These are phyloP conservation scores for Peltaster fructicola DNA, from an alignment of 2,329 filamentous ascomycete species.

Conservation along the genomic window DNA sequence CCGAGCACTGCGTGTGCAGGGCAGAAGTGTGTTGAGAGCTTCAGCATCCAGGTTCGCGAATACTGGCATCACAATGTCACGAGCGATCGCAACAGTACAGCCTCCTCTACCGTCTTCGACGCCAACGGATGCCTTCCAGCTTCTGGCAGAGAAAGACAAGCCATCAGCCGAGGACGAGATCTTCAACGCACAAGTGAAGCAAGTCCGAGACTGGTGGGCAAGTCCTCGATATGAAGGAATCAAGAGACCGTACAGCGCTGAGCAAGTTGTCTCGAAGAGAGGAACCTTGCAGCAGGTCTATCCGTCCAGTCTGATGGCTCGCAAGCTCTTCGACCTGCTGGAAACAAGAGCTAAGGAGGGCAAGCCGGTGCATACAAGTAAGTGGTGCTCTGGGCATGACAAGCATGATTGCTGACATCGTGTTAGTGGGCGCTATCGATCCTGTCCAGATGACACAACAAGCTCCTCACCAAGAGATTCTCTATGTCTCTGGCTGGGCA, in stretches of 20 bases:
- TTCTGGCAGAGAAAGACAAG: slow-evolving; percentile 63
- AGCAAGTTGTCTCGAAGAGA: slow-evolving; percentile 83
- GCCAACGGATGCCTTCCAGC: slow-evolving; percentile 66
- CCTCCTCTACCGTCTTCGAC: slow-evolving; percentile 44
- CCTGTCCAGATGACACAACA: slow-evolving; percentile 99
- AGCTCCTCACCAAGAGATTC: slow-evolving; percentile 82
- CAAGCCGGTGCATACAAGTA: slow-evolving; percentile 84
- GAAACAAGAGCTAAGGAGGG: slow-evolving; percentile 60
- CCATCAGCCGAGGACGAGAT: slow-evolving; percentile 64
- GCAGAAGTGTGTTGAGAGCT: too few species aligned
- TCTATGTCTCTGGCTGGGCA: slow-evolving; percentile 95
- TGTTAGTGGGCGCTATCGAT: slow-evolving; percentile 82
- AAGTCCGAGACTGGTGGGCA: slow-evolving; percentile 83
- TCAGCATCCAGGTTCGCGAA: too few species aligned
- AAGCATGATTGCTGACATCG: slow-evolving; percentile 12
- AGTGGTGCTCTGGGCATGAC: slow-evolving; percentile 14
- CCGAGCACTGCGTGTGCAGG: slow-evolving; percentile 13
- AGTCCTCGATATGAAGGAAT: slow-evolving; percentile 74
- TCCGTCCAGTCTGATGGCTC: slow-evolving; percentile 83
- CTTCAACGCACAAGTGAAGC: slow-evolving; percentile 65
- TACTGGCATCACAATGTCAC: too few species aligned
- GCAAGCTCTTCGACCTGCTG: slow-evolving; percentile 83
- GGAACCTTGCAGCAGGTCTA: slow-evolving; percentile 76
- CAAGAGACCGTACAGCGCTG: slow-evolving; percentile 76
- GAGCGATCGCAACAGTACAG: slow-evolving; percentile 33